phyloP scores from a whole-genome alignment of 345 rosid species.

The Kernera saxatilis region DNA sequence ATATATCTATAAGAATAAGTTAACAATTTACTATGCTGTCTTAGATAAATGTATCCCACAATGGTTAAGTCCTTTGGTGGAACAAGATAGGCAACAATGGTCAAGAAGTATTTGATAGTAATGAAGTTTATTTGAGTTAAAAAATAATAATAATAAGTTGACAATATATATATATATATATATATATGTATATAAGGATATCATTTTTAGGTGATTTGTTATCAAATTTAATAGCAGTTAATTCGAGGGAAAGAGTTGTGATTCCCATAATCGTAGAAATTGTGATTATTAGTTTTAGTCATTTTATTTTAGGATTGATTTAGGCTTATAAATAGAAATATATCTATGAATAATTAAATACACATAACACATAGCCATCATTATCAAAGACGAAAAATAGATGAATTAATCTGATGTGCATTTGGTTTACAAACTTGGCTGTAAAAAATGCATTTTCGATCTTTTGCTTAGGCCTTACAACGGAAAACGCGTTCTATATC shows the following conservation, averaged over 20 bases:
- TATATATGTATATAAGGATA: not conserved
- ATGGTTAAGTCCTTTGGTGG: too few relatives aligned
- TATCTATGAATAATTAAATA: not conserved
- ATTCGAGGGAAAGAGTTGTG: not conserved
- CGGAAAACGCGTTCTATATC: not conserved
- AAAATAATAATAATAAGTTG: too few relatives aligned
- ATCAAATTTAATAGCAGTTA: not conserved
- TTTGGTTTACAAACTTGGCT: not conserved
- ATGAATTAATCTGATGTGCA: not conserved
- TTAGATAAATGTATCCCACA: too few relatives aligned
- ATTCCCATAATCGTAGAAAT: not conserved
- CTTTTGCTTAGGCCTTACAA: not conserved
- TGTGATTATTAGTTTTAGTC: not conserved
- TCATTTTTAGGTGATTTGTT: not conserved
- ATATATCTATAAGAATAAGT: too few relatives aligned
- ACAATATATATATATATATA: too few relatives aligned
- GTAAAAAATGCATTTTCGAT: not conserved
- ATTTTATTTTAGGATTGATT: not conserved
- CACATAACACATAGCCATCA: not conserved
- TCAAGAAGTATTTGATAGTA: too few relatives aligned
- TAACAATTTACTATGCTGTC: too few relatives aligned
- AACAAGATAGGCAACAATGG: too few relatives aligned
- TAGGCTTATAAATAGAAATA: not conserved
- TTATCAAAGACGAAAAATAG: not conserved
- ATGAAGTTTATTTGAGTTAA: too few relatives aligned